Conservation (phyloP, 768 basidiomycete species). For the Kwoniella dejecticola region DNA sequence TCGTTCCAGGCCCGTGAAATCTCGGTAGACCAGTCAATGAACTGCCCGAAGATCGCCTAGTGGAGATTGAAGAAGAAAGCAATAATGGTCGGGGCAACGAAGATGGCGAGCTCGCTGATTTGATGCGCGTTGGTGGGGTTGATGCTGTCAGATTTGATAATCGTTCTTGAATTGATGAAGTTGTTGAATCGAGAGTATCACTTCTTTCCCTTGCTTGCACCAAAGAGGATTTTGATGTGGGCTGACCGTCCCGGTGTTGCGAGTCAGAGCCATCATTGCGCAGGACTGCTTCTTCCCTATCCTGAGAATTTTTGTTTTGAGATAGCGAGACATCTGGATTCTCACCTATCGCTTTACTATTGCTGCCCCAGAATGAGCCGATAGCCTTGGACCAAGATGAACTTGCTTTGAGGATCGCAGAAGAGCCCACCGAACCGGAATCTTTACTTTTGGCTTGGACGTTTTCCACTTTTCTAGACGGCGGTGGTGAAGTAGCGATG, state of each 20-base stretch:
- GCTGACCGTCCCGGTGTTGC: no score
- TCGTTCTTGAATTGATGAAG: slow-evolving; percentile 15
- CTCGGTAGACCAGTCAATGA: neutral
- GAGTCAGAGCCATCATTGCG: neutral
- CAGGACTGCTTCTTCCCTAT: neutral
- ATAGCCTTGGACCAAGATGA: slow-evolving; percentile 12
- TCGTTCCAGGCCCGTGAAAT: neutral
- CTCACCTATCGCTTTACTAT: no score
- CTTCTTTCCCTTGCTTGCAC: slow-evolving; percentile 2
- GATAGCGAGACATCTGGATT: neutral
- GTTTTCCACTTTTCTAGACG: neutral
- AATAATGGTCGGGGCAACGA: slow-evolving; percentile 17
- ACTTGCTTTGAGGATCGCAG: neutral
- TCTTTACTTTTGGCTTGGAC: neutral
- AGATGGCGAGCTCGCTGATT: neutral
- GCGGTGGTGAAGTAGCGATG: slow-evolving; percentile 8
- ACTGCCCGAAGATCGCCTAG: slow-evolving; percentile 8
- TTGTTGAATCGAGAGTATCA: slow-evolving; percentile 10
- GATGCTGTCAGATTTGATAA: slow-evolving; percentile 10
- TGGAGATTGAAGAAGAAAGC: slow-evolving; percentile 5
- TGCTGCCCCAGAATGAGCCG: slow-evolving; percentile 9
- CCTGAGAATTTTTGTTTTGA: neutral
- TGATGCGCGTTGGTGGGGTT: neutral
- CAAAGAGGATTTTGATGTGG: no score
- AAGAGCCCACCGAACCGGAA: neutral